Base-by-base conservation (phyloP, 441 rosid genomes). In the Erodium texanum region DNA sequence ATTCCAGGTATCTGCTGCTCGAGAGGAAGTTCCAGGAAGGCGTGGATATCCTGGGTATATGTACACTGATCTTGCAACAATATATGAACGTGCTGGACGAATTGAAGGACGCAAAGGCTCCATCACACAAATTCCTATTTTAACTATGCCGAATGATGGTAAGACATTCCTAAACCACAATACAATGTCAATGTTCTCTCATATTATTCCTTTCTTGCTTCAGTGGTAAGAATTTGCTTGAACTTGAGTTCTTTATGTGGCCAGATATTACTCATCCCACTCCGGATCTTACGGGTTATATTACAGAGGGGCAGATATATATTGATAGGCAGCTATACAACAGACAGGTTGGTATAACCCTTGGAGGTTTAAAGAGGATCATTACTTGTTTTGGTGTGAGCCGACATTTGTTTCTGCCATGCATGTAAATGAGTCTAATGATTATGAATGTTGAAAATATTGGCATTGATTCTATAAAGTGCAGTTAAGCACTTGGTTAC, bases 41-140 rank as follows among this genome's bases (percentile, higher is more conserved):
- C 96, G 99, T 85, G 99, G 99, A 69, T 94, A 94, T 84, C 99
- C 98, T 0, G 99, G 99, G 64, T 95, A 95, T 70, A 95, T 95
- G 99, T 95, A 95, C 66, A 95, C 99, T 48, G 99, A 95, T 92
- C 85, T 95, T 83, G 98, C 99, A 68, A 87, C 94, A 68, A 95
- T 95, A 22, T 95, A 95, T 68, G 99, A 95, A 75, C 94, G 97
- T 70, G 99, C 99, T 59, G 99, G 99, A 67, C 86, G 99, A 67
- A 92, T 94, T 77, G 99, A 94, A 79, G 98, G 99, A 74, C 73
- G 98, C 66, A 95, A 85, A 72, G 99, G 99, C 72, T 95, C 99
- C 67, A 95, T 95, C 71, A 95, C 98, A n/a, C 98, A 95, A 76
- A 95, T 95, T 75, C 99, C 99, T 22, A 95, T 95, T 76, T 83